These are phyloP conservation scores for Pseudogymnoascus sp. DNA, from an alignment of 2,329 filamentous ascomycete genomes.

Conservation along the genomic window DNA sequence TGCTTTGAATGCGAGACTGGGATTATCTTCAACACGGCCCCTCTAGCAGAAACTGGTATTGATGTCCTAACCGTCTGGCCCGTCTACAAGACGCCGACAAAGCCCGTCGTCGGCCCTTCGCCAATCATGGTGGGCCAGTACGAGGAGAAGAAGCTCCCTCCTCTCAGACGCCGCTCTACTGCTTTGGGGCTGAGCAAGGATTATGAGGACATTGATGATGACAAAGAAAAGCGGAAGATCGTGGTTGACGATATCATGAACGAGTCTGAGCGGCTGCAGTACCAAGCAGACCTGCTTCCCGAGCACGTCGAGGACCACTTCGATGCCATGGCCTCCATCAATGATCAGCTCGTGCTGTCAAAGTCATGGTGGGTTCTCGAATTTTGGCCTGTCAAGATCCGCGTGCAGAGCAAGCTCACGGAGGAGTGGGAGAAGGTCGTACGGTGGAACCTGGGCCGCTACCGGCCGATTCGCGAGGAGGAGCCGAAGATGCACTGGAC, in stretches of 20 bases:
- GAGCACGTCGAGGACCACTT: constrained; percentile 37
- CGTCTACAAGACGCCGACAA: constrained; percentile 25
- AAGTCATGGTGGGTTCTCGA: constrained; percentile 37
- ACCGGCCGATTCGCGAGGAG: constrained; percentile 29
- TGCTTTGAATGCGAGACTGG: constrained; percentile 38
- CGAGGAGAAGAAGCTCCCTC: constrained; percentile 26
- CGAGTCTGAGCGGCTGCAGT: constrained; percentile 6
- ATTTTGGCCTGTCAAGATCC: constrained; percentile 34
- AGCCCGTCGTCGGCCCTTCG: constrained; percentile 28
- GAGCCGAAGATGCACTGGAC: constrained; percentile 37
- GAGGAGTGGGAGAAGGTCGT: constrained; percentile 32
- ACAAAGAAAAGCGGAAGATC: constrained; percentile 4
- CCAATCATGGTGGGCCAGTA: constrained; percentile 30
- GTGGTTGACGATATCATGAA: background rate
- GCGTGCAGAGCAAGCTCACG: constrained; percentile 24
- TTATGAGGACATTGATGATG: constrained; percentile 18
- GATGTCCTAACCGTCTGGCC: constrained; percentile 36
- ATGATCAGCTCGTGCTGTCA: constrained; percentile 31
- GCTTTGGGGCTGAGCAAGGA: constrained; percentile 22
- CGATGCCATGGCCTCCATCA: constrained; percentile 32
- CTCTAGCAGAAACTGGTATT: constrained; percentile 33
- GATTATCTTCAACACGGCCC: constrained; percentile 33
- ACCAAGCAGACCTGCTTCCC: constrained; percentile 24
- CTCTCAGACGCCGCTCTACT: constrained; percentile 26
- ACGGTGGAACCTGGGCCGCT: constrained; percentile 31